phyloP scores from a whole-genome alignment of 208 protist genomes.

The Strigomonas culicis region DNA sequence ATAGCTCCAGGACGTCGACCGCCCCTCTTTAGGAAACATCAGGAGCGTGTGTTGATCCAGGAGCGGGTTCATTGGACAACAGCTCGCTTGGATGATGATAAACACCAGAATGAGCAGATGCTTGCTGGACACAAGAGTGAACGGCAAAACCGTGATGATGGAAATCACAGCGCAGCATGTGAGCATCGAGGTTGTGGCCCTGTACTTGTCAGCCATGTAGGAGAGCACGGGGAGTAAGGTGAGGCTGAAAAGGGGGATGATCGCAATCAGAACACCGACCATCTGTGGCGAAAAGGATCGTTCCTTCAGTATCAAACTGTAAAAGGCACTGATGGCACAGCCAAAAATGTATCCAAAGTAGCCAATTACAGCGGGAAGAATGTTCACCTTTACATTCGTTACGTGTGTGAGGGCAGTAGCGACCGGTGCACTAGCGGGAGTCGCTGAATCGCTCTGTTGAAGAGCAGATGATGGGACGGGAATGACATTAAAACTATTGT shows the following conservation, averaged over 20 bases:
- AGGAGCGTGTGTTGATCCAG: conserved; percentile 50
- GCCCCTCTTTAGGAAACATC: conserved; percentile 30
- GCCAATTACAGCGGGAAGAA: conserved; percentile 11
- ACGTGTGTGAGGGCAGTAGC: too few species aligned
- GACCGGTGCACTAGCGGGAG: too few species aligned
- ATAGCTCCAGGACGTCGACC: conserved; percentile 35
- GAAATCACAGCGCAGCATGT: conserved; percentile 12
- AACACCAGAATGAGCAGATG: conserved; percentile 17
- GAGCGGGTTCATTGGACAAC: conserved; percentile 30
- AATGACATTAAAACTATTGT: too few species aligned
- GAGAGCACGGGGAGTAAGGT: conserved; percentile 35
- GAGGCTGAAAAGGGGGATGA: conserved; percentile 28
- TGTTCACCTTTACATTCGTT: neutral
- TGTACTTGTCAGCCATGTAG: conserved; percentile 45
- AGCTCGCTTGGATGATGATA: conserved; percentile 19
- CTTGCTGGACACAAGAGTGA: conserved; percentile 5
- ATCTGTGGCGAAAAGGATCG: conserved; percentile 28
- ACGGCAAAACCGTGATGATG: conserved; percentile 12
- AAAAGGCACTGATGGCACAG: conserved; percentile 26
- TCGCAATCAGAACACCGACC: conserved; percentile 32
- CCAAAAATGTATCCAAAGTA: conserved; percentile 50
- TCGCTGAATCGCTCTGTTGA: too few species aligned
- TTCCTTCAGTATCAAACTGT: conserved; percentile 31
- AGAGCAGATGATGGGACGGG: too few species aligned
- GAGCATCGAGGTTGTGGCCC: conserved; percentile 30